phyloP scores from a whole-genome alignment of 1,284 basidiomycete species.

The Trichosporon inkin region DNA sequence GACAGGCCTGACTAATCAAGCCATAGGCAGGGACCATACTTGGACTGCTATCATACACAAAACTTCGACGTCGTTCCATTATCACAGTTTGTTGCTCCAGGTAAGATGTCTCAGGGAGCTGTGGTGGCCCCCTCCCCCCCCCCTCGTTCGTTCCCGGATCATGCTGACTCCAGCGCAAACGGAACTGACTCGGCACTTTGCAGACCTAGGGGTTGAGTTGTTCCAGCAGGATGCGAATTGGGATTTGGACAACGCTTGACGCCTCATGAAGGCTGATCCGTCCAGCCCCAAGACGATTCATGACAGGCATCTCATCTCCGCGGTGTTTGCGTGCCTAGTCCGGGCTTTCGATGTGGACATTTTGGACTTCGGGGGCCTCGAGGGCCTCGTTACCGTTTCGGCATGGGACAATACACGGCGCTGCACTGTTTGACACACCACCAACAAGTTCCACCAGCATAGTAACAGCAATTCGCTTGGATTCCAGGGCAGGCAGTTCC shows the following conservation, averaged over 20 bases:
- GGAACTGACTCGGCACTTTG: neutral
- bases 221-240: neutral
- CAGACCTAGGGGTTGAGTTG: neutral
- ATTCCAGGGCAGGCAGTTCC: neutral
- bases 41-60: neutral
- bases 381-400: too few species aligned
- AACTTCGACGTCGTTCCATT: neutral
- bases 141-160: too few species aligned
- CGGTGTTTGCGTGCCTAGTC: too few species aligned
- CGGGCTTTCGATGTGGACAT: too few species aligned
- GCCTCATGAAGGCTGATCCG: too few species aligned
- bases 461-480: neutral
- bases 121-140: too few species aligned
- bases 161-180: neutral
- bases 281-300: too few species aligned
- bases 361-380: too few species aligned
- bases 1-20: neutral
- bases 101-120: neutral
- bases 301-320: too few species aligned
- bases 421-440: constrained; percentile 1
- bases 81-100: neutral
- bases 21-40: neutral
- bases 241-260: neutral
- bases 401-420: constrained; percentile 2
- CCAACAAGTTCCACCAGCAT: neutral